phyloP scores from a whole-genome alignment of 225 moss, liverwort and hornwort genomes.

The Marchantia polymorpha region DNA sequence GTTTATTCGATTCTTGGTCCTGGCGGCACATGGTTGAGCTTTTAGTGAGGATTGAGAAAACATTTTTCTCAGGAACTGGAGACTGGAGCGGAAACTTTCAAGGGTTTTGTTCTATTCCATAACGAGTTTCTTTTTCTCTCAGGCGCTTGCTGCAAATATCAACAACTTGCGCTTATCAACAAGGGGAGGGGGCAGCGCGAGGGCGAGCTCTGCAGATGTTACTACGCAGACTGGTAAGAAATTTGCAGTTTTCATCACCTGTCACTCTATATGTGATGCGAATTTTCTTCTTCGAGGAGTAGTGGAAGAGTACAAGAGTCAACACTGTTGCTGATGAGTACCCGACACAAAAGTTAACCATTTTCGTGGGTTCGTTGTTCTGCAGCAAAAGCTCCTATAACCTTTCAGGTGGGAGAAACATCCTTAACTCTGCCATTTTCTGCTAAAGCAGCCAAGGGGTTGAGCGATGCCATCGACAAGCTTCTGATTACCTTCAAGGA shows the following conservation, averaged over 20 bases:
- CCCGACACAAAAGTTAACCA: neutral
- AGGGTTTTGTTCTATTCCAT: neutral
- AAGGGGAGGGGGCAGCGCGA: neutral
- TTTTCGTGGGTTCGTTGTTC: neutral
- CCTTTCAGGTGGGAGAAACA: slow-evolving; percentile 85
- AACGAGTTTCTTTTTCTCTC: neutral
- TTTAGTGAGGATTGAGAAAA: too few species aligned
- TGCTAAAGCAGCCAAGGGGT: slow-evolving; percentile 63
- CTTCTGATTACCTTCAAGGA: slow-evolving; percentile 82
- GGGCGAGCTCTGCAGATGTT: slow-evolving; percentile 18
- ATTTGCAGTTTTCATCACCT: neutral
- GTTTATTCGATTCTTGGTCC: neutral
- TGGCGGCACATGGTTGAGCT: too few species aligned
- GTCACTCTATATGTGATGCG: neutral
- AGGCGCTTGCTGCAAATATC: neutral
- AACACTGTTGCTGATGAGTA: neutral
- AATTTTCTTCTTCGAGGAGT: too few species aligned
- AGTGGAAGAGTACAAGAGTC: too few species aligned
- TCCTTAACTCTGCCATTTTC: slow-evolving; percentile 89
- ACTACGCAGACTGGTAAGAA: slow-evolving; percentile 6
- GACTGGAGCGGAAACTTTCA: neutral
- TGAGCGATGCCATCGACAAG: slow-evolving; percentile 65
- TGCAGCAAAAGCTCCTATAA: slow-evolving; percentile 67
- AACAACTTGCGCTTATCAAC: neutral
- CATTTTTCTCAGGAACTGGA: neutral